These are phyloP conservation scores for Aspergillus thermomutatus DNA, from an alignment of 2,329 filamentous ascomycete species.

Conservation along the genomic window DNA sequence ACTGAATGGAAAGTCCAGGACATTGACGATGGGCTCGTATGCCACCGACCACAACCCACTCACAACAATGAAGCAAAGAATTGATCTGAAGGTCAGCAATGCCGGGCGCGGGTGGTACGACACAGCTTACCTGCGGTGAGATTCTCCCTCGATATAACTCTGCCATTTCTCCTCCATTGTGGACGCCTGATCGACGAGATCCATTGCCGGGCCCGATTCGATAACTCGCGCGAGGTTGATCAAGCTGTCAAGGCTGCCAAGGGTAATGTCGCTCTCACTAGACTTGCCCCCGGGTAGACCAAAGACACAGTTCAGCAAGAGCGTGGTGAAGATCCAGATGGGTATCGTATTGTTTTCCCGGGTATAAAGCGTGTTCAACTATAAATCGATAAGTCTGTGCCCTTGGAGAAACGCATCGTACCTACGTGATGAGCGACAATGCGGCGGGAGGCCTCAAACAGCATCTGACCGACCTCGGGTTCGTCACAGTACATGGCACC, in stretches of 20 bases:
- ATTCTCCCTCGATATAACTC: background rate
- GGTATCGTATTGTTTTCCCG: background rate
- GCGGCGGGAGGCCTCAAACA: background rate
- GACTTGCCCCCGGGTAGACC: background rate
- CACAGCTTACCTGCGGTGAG: background rate
- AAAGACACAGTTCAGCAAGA: background rate
- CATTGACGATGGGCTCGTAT: background rate
- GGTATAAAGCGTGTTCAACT: background rate
- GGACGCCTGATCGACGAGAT: background rate
- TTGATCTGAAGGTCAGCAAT: background rate
- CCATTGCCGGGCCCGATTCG: background rate
- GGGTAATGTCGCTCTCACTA: background rate
- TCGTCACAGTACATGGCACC: background rate
- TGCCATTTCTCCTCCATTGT: background rate
- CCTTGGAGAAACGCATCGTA: background rate
- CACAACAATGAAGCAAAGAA: background rate
- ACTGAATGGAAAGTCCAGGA: background rate
- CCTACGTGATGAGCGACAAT: background rate
- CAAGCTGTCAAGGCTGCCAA: background rate
- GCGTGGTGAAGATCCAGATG: background rate
- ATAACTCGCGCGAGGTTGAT: constrained; percentile 1
- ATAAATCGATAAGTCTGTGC: background rate
- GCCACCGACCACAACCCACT: background rate
- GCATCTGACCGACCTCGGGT: background rate
- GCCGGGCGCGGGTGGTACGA: background rate